These are phyloP conservation scores for Tarenaya hassleriana DNA, from an alignment of 345 rosid genomes.

Conservation along the genomic window DNA sequence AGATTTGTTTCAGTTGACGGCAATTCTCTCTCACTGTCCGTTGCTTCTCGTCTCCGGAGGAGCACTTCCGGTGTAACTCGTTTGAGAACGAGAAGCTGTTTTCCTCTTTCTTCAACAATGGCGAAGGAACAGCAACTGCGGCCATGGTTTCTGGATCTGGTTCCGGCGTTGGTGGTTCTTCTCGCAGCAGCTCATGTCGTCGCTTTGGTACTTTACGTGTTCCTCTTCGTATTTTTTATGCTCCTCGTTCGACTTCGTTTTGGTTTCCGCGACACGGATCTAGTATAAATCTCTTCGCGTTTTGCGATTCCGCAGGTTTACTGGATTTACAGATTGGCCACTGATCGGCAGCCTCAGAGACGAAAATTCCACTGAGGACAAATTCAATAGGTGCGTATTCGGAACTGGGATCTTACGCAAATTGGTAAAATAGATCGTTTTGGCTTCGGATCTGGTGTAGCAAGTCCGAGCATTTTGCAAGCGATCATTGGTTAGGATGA, in stretches of 20 bases:
- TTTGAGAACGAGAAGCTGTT: background rate
- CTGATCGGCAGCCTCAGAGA: slow-evolving; percentile 66
- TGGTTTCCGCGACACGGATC: background rate
- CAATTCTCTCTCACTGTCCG: background rate
- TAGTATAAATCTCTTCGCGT: slow-evolving; percentile 14
- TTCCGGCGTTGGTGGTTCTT: slow-evolving; percentile 50
- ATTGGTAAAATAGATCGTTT: no score
- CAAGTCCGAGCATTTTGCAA: background rate
- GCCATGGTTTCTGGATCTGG: slow-evolving; percentile 52
- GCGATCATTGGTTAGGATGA: slow-evolving; percentile 3
- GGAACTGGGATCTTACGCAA: background rate
- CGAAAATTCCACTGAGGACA: slow-evolving; percentile 51
- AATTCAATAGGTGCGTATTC: background rate
- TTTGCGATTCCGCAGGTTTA: slow-evolving; percentile 37
- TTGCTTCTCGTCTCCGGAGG: slow-evolving; percentile 22
- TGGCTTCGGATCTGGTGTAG: slow-evolving; percentile 4
- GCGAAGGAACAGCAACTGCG: slow-evolving; percentile 21
- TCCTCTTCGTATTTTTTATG: background rate
- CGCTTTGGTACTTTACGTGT: slow-evolving; percentile 46
- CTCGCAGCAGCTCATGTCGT: slow-evolving; percentile 73
- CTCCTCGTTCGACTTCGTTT: background rate
- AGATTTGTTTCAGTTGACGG: background rate
- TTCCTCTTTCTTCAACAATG: slow-evolving; percentile 2
- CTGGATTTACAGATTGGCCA: slow-evolving; percentile 77
- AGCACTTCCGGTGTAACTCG: slow-evolving; percentile 7